phyloP scores from a whole-genome alignment of 768 basidiomycete species.

The Leccinum broughii region DNA sequence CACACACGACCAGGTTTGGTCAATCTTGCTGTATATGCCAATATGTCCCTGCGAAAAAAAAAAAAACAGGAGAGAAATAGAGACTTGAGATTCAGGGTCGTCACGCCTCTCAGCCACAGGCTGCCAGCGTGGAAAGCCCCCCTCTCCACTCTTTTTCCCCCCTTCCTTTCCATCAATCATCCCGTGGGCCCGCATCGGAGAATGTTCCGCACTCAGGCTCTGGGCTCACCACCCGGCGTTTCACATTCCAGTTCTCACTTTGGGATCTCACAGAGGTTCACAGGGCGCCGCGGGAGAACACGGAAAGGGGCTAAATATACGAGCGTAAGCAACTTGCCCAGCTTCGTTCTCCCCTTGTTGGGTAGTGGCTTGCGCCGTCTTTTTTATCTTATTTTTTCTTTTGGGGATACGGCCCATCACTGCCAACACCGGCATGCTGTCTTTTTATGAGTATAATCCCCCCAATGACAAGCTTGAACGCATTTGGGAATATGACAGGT shows the following conservation, averaged over 20 bases:
- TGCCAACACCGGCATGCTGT: slow-evolving; percentile 11
- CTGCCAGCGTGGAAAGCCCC: slow-evolving; percentile 22
- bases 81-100: slow-evolving; percentile 25
- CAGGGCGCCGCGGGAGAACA: slow-evolving; percentile 9
- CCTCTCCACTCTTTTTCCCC: not conserved
- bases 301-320: slow-evolving; percentile 11
- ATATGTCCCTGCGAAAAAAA: not conserved
- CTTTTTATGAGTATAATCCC: slow-evolving; percentile 10
- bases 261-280: not conserved
- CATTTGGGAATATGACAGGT: not conserved
- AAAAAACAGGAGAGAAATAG: not conserved
- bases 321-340: slow-evolving; percentile 8
- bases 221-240: not conserved
- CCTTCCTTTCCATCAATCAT: not conserved
- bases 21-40: not conserved
- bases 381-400: not conserved
- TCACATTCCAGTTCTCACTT: slow-evolving; percentile 6
- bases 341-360: not conserved
- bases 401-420: not conserved
- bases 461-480: not conserved
- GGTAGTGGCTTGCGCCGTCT: slow-evolving; percentile 1
- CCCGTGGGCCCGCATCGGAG: slow-evolving; percentile 11
- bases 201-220: slow-evolving; percentile 9
- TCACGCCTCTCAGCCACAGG: slow-evolving; percentile 15
- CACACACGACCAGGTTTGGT: not conserved